A percentile compares a stretch with the other conserved stretches of the same genome.
Conservation (phyloP, 2,329 filamentous ascomycete genomes). For the Fusarium keratoplasticum region DNA sequence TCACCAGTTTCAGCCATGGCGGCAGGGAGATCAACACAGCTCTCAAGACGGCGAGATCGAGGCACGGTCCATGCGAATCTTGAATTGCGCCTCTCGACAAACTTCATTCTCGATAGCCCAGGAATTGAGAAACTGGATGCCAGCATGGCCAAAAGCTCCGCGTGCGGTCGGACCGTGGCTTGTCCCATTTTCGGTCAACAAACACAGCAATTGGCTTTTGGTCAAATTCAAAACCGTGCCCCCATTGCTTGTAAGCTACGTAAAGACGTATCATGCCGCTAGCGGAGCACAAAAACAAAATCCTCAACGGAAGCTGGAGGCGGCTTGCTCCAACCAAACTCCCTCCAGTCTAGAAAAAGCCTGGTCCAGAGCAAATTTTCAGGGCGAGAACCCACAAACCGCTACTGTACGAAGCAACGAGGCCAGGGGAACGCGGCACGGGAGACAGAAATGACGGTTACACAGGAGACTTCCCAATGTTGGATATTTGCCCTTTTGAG, state of each 20-base stretch:
- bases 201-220: conserved; percentile 10
- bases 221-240: not conserved
- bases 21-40: not conserved
- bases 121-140: conserved; percentile 3
- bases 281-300: conserved; percentile 16
- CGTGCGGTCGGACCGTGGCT: conserved; percentile 27
- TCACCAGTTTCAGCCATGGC: conserved; percentile 33
- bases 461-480: not conserved
- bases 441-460: conserved; percentile 12
- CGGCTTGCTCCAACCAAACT: not conserved
- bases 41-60: not conserved
- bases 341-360: conserved; percentile 24
- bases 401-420: not conserved
- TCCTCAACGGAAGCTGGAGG: conserved; percentile 10
- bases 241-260: conserved; percentile 13
- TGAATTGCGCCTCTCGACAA: not conserved
- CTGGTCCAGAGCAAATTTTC: conserved; percentile 34
- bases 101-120: conserved; percentile 3
- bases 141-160: conserved; percentile 13
- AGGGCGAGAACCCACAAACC: conserved; percentile 23
- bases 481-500: conserved; percentile 18
- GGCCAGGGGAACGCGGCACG: conserved; percentile 3
- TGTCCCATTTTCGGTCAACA: conserved; percentile 12
- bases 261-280: conserved; percentile 21
- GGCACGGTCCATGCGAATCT: conserved; percentile 7